phyloP scores from a whole-genome alignment of 306 rosid species.

The Delonix regia region DNA sequence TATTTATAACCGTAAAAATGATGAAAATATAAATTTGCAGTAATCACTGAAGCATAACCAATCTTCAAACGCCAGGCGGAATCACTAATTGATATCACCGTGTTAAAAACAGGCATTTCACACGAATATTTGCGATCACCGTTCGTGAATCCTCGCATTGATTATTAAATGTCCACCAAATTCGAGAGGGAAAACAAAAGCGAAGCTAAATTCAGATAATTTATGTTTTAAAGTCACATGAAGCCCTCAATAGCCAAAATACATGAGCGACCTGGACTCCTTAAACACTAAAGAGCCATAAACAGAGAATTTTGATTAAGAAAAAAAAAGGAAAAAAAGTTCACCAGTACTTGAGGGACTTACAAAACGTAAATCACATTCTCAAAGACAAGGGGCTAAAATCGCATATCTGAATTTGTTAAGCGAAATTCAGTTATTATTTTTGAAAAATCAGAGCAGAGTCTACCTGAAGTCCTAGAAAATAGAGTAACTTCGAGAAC shows the following conservation, averaged over 20 bases:
- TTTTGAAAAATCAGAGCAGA: background rate
- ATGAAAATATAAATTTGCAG: background rate
- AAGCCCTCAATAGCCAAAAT: background rate
- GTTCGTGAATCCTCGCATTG: background rate
- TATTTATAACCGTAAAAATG: background rate
- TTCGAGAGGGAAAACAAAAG: background rate
- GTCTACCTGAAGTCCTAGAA: conserved; percentile 14
- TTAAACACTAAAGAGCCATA: background rate
- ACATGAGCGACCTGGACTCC: background rate
- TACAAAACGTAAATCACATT: background rate
- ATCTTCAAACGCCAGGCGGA: background rate
- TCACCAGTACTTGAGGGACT: background rate
- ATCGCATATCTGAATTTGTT: background rate
- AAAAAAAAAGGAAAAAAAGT: background rate
- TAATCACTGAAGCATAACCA: background rate
- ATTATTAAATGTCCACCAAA: conserved; percentile 2
- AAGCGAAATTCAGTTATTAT: background rate
- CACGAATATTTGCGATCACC: background rate
- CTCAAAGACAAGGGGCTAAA: background rate
- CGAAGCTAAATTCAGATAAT: background rate
- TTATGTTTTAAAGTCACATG: too few relatives aligned
- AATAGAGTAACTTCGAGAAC: conserved; percentile 21
- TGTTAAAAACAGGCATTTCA: background rate
- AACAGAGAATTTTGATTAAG: background rate
- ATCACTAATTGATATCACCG: background rate